Evolutionary conservation across 2,329 filamentous ascomycete genomes (phyloP).

Genomic region (Helotiales sp.): DNA sequence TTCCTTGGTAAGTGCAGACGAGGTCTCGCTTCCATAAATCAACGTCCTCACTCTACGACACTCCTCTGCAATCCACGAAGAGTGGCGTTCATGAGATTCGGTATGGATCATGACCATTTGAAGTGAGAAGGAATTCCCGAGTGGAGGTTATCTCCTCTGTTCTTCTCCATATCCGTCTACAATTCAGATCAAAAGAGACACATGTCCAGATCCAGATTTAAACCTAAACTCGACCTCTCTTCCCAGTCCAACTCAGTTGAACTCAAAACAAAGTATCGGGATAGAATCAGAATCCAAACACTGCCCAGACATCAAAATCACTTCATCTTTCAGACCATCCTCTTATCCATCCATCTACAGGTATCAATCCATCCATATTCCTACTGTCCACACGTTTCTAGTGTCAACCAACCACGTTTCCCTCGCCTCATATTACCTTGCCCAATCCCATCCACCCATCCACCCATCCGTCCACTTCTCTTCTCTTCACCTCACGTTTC

Average conservation of each 20-base stretch:
- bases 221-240: not conserved
- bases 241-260: not conserved
- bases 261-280: not conserved
- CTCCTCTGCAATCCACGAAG: not conserved
- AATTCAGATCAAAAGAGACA: not conserved
- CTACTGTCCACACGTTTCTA: no score
- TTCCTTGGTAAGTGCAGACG: not conserved
- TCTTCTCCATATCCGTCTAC: not conserved
- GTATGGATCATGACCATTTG: not conserved
- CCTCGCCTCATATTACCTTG: not conserved
- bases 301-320: constrained; percentile 44
- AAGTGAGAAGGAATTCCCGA: not conserved
- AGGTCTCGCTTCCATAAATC: constrained; percentile 9
- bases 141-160: not conserved
- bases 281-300: constrained; percentile 52
- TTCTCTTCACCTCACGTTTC: not conserved
- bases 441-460: not conserved
- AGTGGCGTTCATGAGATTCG: not conserved
- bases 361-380: no score
- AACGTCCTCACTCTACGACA: not conserved
- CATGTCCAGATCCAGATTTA: not conserved
- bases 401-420: not conserved
- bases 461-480: not conserved
- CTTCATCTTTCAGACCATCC: constrained; percentile 19
- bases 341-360: not conserved